Evolutionary conservation across 2,329 filamentous ascomycete species (phyloP), one percentile per base, ranked within the genome.

Genomic region (Teratosphaeria epicoccoides): DNA sequence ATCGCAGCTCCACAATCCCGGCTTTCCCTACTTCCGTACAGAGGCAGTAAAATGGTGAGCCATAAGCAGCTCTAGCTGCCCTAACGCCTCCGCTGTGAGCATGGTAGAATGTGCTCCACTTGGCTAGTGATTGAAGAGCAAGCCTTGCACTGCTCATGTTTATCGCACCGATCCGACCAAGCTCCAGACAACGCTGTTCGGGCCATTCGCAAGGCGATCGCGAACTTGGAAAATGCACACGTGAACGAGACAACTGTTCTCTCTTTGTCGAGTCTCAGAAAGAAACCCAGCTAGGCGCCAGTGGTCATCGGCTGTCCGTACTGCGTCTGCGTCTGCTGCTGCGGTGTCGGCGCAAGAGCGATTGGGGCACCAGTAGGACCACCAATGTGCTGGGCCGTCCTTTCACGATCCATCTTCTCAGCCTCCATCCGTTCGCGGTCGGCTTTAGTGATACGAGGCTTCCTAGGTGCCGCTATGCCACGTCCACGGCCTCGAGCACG

Each of bases 361-460:
- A 43, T 22, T 11, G 51, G 43, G 9, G 24, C 47, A 46, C 47
- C 47, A 10, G 43, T 53, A 20, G 43, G 51, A n/a, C 49, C 49
- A 22, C 47, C 51, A n/a, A 24, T 46, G 26, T 50, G 43, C 25
- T 26, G 26, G 5, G 70, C 73, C 61, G 74, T 61, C 50, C 70
- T 73, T 67, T 90, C 86, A 43, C 85, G 77, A 57, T 89, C 85
- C 6, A 83, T 76, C 72, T 93, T 93, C 68, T 94, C 88, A 44
- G 81, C 79, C 62, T 94, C 88, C 69, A 88, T 82, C 63, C 84
- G 81, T 55, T 86, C 84, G 61, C 88, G 87, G 65, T 91, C 86
- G 33, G 87, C 85, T 67, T 95, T 95, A 37, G 86, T 93, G 59
- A 88, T 84, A 43, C 90, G 83, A 49, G 88, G 87, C 68, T 94